These are phyloP conservation scores for Trichoderma breve DNA, from an alignment of 2,329 filamentous ascomycete species.

Conservation along the genomic window DNA sequence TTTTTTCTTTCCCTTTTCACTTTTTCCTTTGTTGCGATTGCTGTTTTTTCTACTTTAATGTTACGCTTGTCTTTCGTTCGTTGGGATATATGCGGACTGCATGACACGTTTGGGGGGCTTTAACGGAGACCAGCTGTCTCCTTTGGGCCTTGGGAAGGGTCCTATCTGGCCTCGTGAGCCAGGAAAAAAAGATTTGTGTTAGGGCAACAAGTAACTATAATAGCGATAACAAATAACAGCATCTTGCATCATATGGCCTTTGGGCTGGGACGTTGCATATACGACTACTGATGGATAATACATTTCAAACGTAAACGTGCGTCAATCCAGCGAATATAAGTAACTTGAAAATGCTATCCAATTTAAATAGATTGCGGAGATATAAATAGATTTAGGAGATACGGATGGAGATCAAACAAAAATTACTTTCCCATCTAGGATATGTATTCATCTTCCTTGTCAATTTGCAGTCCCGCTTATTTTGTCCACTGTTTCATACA, in stretches of 20 bases:
- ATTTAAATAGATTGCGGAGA: neutral
- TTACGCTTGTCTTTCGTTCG: neutral
- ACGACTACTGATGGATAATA: neutral
- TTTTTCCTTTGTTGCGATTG: neutral
- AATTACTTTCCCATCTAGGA: neutral
- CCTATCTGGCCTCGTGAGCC: neutral
- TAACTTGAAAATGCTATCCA: neutral
- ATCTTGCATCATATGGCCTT: neutral
- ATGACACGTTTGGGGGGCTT: neutral
- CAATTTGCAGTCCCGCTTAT: neutral
- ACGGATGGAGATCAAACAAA: neutral
- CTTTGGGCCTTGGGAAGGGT: neutral
- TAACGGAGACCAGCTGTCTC: conserved; percentile 12
- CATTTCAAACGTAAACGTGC: neutral
- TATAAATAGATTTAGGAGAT: neutral
- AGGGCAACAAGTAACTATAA: neutral
- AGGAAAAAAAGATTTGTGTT: neutral
- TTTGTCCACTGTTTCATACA: neutral
- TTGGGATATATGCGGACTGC: conserved; percentile 13
- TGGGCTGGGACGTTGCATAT: neutral
- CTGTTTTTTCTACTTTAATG: neutral
- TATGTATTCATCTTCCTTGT: neutral
- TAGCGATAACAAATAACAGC: neutral
- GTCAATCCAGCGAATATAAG: neutral
- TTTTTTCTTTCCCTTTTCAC: neutral